A percentile compares a stretch with the other conserved stretches of the same genome.
Conservation (phyloP, 306 rosid genomes). For the Vigna nakashimae region DNA sequence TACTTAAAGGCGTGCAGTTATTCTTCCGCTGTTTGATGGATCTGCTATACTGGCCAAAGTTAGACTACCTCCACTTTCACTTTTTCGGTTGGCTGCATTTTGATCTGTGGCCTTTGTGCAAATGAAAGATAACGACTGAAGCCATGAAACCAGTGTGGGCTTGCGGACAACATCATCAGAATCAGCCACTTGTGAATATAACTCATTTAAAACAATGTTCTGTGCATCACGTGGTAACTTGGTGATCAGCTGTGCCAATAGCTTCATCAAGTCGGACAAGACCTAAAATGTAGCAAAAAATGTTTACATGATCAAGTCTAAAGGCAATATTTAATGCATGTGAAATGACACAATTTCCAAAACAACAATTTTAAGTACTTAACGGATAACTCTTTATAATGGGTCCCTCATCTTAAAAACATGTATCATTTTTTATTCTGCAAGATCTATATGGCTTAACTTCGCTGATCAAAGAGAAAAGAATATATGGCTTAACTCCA, state of each 20-base stretch:
- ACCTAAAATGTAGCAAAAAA: slow-evolving; percentile 61
- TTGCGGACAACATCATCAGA: slow-evolving; percentile 92
- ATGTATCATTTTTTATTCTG: slow-evolving; percentile 21
- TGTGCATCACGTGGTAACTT: slow-evolving; percentile 78
- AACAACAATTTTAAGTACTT: slow-evolving; percentile 31
- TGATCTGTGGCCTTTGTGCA: slow-evolving; percentile 59
- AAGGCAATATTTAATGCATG: slow-evolving; percentile 26
- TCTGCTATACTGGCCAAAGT: slow-evolving; percentile 43
- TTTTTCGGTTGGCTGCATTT: slow-evolving; percentile 46
- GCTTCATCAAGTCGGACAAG: slow-evolving; percentile 82
- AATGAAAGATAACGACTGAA: slow-evolving; percentile 88
- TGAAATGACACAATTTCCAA: slow-evolving; percentile 2
- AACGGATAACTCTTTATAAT: slow-evolving; percentile 15
- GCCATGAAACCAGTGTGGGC: slow-evolving; percentile 87
- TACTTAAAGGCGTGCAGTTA: slow-evolving; percentile 65
- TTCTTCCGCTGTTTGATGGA: slow-evolving; percentile 49
- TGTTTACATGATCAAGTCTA: slow-evolving; percentile 32
- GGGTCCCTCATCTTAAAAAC: not conserved
- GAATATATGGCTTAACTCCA: slow-evolving; percentile 24
- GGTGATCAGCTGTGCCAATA: slow-evolving; percentile 72
- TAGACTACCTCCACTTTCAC: slow-evolving; percentile 39
- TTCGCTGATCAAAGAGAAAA: not conserved
- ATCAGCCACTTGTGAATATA: slow-evolving; percentile 86
- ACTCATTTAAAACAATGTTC: slow-evolving; percentile 72
- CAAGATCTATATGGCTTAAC: slow-evolving; percentile 25